Evolutionary conservation across 352 stramenopile genomes (phyloP).

Genomic region (Pythium apleroticum): DNA sequence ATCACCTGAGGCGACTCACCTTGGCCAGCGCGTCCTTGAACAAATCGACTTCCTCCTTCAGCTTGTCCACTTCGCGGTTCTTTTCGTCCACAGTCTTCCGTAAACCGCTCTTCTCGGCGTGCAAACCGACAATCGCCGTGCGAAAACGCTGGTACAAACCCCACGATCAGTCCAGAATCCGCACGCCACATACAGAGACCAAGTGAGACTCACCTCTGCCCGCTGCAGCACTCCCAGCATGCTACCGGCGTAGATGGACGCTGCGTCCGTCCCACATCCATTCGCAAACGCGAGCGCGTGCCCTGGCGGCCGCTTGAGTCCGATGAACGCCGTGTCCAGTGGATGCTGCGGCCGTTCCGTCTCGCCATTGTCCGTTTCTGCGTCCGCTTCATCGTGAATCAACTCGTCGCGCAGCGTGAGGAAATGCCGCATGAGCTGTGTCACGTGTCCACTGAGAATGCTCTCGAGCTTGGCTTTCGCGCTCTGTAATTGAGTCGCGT

Average conservation of each 20-base stretch:
- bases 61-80: conserved; percentile 31
- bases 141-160: conserved; percentile 38
- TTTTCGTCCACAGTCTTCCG: conserved; percentile 29
- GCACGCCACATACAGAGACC: too few species aligned
- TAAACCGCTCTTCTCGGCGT: conserved; percentile 41
- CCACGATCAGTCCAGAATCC: conserved; percentile 1
- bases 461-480: conserved; percentile 22
- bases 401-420: conserved; percentile 13
- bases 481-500: conserved; percentile 38
- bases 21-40: conserved; percentile 65
- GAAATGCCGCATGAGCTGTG: conserved; percentile 17
- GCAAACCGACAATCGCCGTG: conserved; percentile 33
- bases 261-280: conserved; percentile 37
- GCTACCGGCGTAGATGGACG: conserved; percentile 45
- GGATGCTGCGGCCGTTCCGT: not conserved
- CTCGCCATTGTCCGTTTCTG: not conserved
- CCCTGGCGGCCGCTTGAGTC: conserved; percentile 7
- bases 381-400: not conserved
- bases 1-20: conserved; percentile 16
- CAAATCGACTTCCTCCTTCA: conserved; percentile 52
- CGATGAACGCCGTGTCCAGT: not conserved
- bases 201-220: conserved; percentile 42
- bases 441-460: conserved; percentile 16
- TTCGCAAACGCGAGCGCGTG: conserved; percentile 29
- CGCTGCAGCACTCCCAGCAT: conserved; percentile 49